Conservation (phyloP, 129 eudicot species). For the Rutidosis leptorrhynchoides region DNA sequence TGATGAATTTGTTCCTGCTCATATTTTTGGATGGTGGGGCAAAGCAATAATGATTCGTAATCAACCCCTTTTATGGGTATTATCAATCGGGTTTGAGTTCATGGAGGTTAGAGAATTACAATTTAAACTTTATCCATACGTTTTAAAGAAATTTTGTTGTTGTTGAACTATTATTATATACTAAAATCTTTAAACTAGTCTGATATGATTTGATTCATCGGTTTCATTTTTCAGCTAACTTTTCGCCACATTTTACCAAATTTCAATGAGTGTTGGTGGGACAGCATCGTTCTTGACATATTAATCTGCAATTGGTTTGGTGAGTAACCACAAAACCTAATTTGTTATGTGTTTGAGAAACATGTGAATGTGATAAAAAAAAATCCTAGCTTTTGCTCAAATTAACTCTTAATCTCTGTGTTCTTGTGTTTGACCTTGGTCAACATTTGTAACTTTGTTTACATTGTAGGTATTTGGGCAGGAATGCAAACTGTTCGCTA, state of each 20-base stretch:
- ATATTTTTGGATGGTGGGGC: constrained; percentile 99
- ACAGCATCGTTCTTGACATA: constrained; percentile 93
- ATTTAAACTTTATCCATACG: background rate
- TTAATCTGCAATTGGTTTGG: constrained; percentile 99
- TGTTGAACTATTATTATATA: background rate
- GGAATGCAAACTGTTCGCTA: constrained; percentile 93
- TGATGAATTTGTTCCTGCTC: constrained; percentile 95
- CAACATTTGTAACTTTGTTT: background rate
- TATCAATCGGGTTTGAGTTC: constrained; percentile 89
- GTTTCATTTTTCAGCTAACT: constrained; percentile 65
- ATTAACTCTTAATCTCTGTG: too few species aligned
- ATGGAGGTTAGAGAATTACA: constrained; percentile 70
- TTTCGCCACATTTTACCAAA: constrained; percentile 98
- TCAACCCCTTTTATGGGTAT: constrained; percentile 96
- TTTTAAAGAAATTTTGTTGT: background rate
- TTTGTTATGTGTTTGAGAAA: background rate
- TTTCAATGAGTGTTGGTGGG: constrained; percentile 99
- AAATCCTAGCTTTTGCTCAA: constrained; percentile 7
- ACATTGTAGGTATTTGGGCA: constrained; percentile 83
- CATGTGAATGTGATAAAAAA: constrained; percentile 17
- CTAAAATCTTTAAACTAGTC: background rate
- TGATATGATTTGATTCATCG: constrained; percentile 4
- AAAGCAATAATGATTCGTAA: constrained; percentile 99
- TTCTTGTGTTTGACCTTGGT: too few species aligned
- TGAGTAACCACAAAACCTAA: constrained; percentile 33